phyloP scores from a whole-genome alignment of 805 yeast species.

The Candida succiphila region DNA sequence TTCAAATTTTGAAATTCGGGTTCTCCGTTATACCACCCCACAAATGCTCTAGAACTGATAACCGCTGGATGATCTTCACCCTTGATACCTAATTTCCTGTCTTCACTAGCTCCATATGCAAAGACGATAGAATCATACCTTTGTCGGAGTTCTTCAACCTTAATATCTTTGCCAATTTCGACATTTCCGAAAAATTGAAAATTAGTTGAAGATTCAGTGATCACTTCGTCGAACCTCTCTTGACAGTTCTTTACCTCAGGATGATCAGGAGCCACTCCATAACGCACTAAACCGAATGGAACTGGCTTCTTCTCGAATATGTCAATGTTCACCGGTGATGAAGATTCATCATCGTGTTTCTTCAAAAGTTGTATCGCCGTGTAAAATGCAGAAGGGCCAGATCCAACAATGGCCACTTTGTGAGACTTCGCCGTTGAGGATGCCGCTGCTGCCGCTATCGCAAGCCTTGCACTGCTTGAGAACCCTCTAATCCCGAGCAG shows the following conservation, averaged over 20 bases:
- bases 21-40: constrained; percentile 94
- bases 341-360: constrained; percentile 15
- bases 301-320: constrained; percentile 79
- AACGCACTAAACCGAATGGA: constrained; percentile 86
- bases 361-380: constrained; percentile 63
- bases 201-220: constrained; percentile 18
- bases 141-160: constrained; percentile 35
- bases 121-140: constrained; percentile 67
- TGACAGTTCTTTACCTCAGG: constrained; percentile 89
- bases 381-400: constrained; percentile 96
- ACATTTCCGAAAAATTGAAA: constrained; percentile 67
- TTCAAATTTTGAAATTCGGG: constrained; percentile 44
- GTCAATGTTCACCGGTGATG: constrained; percentile 54
- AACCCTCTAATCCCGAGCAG: too few relatives aligned
- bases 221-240: constrained; percentile 55
- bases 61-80: constrained; percentile 61
- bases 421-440: constrained; percentile 4
- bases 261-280: constrained; percentile 99
- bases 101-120: constrained; percentile 73
- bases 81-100: constrained; percentile 42
- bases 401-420: constrained; percentile 72
- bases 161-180: constrained; percentile 52
- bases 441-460: too few relatives aligned
- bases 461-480: too few relatives aligned
- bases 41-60: constrained; percentile 74